Conservation (phyloP, 208 protist genomes). For the Histomonas meleagridis region DNA sequence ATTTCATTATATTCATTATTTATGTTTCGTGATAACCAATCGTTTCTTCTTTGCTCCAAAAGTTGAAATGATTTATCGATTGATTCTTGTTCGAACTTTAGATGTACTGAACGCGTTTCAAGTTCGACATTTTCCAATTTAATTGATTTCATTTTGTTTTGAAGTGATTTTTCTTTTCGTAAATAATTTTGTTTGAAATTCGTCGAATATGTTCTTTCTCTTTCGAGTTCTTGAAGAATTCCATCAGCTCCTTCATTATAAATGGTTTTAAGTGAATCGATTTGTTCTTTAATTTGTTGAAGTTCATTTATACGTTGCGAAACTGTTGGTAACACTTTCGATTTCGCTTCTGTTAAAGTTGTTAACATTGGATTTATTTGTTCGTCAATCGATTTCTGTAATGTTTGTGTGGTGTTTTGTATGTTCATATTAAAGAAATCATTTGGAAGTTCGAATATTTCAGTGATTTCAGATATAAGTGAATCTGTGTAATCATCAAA, state of each 20-base stretch:
- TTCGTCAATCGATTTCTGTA: constrained; percentile 22
- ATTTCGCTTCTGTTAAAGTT: background rate
- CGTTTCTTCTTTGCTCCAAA: background rate
- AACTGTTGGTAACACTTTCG: background rate
- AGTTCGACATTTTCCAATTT: background rate
- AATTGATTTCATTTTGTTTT: background rate
- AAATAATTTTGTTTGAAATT: background rate
- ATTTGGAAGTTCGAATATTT: no score
- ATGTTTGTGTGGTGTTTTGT: no score
- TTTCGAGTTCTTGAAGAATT: background rate
- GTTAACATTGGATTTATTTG: background rate
- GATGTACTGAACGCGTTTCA: background rate
- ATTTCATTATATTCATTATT: background rate
- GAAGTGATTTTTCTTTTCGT: background rate
- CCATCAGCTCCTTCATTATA: background rate
- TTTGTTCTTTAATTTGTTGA: background rate
- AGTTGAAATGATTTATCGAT: background rate
- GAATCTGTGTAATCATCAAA: no score
- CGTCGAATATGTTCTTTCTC: background rate
- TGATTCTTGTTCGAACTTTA: background rate
- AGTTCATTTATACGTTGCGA: background rate
- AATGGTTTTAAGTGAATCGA: background rate
- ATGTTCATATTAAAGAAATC: no score
- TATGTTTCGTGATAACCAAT: background rate
- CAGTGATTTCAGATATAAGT: no score